Conservation (phyloP, 345 rosid genomes). For the Psidium friedrichsthalianum region DNA sequence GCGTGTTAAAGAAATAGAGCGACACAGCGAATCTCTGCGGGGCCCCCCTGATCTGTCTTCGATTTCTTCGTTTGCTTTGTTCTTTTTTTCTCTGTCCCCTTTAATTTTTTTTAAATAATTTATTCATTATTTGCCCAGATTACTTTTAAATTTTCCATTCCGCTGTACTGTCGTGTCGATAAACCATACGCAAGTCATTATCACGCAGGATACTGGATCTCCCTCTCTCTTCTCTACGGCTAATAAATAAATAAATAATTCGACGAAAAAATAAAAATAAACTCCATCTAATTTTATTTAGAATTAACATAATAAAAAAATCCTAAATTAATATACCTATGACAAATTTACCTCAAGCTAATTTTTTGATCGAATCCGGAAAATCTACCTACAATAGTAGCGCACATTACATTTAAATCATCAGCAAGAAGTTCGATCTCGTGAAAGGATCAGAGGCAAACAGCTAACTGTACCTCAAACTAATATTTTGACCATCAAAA, state of each 20-base stretch:
- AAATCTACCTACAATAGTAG: too few species aligned
- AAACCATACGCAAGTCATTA: background rate
- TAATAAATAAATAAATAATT: too few species aligned
- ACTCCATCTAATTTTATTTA: background rate
- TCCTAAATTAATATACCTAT: too few species aligned
- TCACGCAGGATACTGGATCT: background rate
- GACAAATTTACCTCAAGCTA: too few species aligned
- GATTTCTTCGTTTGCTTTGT: background rate
- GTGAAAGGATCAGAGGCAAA: too few species aligned
- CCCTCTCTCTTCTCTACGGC: too few species aligned
- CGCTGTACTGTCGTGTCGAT: background rate
- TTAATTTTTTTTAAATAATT: background rate
- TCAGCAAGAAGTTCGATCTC: too few species aligned
- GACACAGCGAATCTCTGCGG: constrained; percentile 9
- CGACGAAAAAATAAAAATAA: background rate
- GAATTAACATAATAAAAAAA: too few species aligned
- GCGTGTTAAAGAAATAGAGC: background rate
- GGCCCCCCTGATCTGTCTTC: background rate
- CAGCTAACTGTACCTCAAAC: too few species aligned
- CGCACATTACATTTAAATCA: too few species aligned
- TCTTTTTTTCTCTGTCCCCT: background rate
- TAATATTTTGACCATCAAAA: too few species aligned
- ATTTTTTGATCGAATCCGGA: too few species aligned
- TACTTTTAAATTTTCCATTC: background rate
- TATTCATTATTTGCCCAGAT: background rate